A percentile compares a stretch with the other conserved stretches of the same genome.
Conservation (phyloP, 2,329 filamentous ascomycete genomes). For the Cercospora zeae-maydis region DNA sequence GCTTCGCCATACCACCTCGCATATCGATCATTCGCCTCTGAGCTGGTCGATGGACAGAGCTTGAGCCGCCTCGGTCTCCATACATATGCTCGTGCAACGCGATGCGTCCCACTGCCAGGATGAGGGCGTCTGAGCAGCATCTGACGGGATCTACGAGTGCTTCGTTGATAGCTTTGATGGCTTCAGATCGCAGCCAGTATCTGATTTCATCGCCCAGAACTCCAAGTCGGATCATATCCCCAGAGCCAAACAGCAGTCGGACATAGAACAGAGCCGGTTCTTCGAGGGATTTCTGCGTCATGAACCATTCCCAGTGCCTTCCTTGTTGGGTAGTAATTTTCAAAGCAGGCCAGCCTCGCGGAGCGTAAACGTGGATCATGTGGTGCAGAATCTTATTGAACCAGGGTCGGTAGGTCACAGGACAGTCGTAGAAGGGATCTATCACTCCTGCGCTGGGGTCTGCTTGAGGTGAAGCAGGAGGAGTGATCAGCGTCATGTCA, state of each 20-base stretch:
- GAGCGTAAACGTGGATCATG: constrained; percentile 37
- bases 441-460: constrained; percentile 16
- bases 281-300: constrained; percentile 34
- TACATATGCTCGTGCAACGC: constrained; percentile 37
- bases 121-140: constrained; percentile 27
- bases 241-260: constrained; percentile 34
- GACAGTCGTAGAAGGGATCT: constrained; percentile 35
- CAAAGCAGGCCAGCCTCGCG: constrained; percentile 35
- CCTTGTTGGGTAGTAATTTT: constrained; percentile 33
- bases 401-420: constrained; percentile 33
- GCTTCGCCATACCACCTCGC: constrained; percentile 32
- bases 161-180: constrained; percentile 32
- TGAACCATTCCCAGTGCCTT: constrained; percentile 34
- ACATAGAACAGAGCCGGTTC: constrained; percentile 37
- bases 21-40: constrained; percentile 36
- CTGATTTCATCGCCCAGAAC: constrained; percentile 24
- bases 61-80: constrained; percentile 33
- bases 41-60: constrained; percentile 33
- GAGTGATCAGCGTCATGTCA: constrained; percentile 22
- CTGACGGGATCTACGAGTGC: constrained; percentile 24
- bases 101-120: constrained; percentile 35
- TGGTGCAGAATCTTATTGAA: constrained; percentile 34
- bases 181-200: constrained; percentile 32
- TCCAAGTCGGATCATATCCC: constrained; percentile 32
- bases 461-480: constrained; percentile 19